A percentile compares a stretch with the other conserved stretches of the same genome.
Evolutionary conservation across 1,139 yeast genomes (phyloP).

Genomic region (Hyphopichia burtonii): DNA sequence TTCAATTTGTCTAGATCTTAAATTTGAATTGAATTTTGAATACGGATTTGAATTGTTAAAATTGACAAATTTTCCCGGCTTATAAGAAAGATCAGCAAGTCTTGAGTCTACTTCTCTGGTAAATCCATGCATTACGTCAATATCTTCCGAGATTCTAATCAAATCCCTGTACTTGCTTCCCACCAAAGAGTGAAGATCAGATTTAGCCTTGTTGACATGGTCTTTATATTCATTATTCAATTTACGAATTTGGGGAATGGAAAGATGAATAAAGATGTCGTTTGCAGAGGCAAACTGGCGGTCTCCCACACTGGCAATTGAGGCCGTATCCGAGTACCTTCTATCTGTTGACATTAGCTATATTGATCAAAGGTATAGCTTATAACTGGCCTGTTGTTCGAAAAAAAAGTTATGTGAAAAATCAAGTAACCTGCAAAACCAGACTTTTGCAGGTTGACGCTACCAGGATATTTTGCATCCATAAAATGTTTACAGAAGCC

Average conservation of each 20-base stretch:
- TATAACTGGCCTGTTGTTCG: no score
- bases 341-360: neutral
- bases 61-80: conserved; percentile 26
- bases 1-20: conserved; percentile 16
- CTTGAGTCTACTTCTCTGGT: conserved; percentile 28
- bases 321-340: neutral
- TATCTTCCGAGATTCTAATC: conserved; percentile 66
- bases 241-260: conserved; percentile 35
- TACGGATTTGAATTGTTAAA: conserved; percentile 22
- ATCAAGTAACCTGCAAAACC: no score
- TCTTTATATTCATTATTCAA: conserved; percentile 28
- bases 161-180: conserved; percentile 68
- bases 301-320: neutral
- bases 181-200: conserved; percentile 56
- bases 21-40: conserved; percentile 19
- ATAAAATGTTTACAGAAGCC: no score
- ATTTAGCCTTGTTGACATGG: conserved; percentile 23
- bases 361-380: neutral
- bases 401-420: no score
- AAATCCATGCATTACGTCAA: conserved; percentile 50
- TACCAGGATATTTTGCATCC: no score
- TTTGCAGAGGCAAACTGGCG: conserved; percentile 22
- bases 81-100: conserved; percentile 34
- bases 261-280: conserved; percentile 33
- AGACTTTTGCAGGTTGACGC: no score